phyloP scores from a whole-genome alignment of 352 stramenopile genomes.

The Globisporangium emineosum region DNA sequence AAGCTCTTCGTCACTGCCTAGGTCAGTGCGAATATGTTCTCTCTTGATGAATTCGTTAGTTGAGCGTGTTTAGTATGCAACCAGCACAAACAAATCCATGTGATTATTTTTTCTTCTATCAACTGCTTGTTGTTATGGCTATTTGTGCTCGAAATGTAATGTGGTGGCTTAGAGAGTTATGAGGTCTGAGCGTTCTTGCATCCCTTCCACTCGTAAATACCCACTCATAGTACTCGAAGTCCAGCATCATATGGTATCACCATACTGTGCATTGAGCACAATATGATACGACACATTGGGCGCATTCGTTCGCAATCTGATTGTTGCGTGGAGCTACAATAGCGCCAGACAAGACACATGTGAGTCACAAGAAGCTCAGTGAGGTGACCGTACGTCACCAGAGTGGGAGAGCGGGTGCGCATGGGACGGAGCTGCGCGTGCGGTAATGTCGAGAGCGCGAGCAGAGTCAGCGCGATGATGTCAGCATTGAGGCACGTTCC shows the following conservation, averaged over 20 bases:
- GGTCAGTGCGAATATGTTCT: neutral
- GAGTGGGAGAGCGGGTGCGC: neutral
- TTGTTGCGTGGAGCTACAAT: neutral
- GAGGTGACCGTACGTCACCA: neutral
- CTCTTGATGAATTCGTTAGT: neutral
- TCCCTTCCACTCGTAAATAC: too few relatives aligned
- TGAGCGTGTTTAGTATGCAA: neutral
- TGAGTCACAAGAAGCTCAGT: neutral
- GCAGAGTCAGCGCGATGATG: neutral
- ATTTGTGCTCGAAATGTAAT: neutral
- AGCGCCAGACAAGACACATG: neutral
- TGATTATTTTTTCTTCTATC: neutral
- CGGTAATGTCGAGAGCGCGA: neutral
- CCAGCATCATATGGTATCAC: too few relatives aligned
- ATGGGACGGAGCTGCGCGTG: slow-evolving; percentile 6
- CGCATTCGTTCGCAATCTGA: neutral
- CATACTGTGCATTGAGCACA: too few relatives aligned
- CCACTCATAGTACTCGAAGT: too few relatives aligned
- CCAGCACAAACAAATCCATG: neutral
- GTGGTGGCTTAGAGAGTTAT: too few relatives aligned
- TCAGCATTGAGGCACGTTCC: slow-evolving; percentile 14
- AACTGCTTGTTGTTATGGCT: neutral
- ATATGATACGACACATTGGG: neutral
- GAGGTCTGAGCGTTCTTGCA: too few relatives aligned
- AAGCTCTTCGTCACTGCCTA: slow-evolving; percentile 53